Conservation (phyloP, 1,284 basidiomycete species). For the Athelia sp. region DNA sequence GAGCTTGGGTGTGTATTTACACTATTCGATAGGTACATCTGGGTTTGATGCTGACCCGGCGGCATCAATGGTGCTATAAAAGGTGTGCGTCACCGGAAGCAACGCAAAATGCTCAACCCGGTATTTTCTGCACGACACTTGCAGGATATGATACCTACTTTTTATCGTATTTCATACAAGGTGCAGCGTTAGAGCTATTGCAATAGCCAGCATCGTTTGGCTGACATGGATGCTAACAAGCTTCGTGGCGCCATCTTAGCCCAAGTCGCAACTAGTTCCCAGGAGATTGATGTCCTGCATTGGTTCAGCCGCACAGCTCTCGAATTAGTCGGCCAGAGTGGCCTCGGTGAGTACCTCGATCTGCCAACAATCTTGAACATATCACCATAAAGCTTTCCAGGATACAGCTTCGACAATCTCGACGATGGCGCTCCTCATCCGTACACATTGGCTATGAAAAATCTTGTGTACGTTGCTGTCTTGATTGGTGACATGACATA, state of each 20-base stretch:
- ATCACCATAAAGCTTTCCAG: background rate
- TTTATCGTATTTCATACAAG: constrained; percentile 28
- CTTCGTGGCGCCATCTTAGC: constrained; percentile 19
- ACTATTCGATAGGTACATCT: background rate
- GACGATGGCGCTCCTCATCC: background rate
- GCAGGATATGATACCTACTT: constrained; percentile 35
- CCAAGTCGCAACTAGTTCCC: constrained; percentile 8
- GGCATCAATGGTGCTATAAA: background rate
- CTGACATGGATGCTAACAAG: constrained; percentile 4
- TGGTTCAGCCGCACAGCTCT: constrained; percentile 34
- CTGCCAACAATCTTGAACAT: background rate
- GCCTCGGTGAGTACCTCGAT: background rate
- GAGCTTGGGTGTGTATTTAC: constrained; percentile 23
- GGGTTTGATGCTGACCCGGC: background rate
- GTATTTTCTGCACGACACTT: constrained; percentile 42
- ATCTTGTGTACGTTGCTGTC: background rate
- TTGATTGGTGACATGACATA: background rate
- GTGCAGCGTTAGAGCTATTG: constrained; percentile 4
- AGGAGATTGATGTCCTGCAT: constrained; percentile 34
- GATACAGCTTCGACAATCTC: constrained; percentile 1
- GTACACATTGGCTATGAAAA: background rate
- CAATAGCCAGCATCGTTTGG: constrained; percentile 5
- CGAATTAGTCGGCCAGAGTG: constrained; percentile 25
- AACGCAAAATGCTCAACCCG: constrained; percentile 43
- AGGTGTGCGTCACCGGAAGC: constrained; percentile 38